Conservation (phyloP, 148 eudicot genomes). For the Rhododendron ovatum region DNA sequence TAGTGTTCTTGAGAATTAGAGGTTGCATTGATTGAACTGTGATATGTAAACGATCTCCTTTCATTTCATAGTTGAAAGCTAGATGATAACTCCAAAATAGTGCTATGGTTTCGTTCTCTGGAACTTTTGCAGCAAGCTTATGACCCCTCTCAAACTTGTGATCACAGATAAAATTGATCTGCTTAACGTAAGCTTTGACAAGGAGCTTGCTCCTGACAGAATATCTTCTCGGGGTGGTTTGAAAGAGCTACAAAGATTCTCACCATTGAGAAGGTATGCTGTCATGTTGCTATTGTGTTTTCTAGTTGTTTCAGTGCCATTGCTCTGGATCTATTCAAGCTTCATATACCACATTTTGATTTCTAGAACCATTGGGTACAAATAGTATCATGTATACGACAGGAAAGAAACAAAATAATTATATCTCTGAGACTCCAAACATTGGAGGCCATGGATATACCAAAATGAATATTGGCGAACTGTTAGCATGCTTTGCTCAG, state of each 20-base stretch:
- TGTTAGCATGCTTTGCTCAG: neutral
- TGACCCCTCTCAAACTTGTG: neutral
- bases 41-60: neutral
- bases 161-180: conserved; percentile 83
- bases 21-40: neutral
- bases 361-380: neutral
- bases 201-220: conserved; percentile 88
- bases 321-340: neutral
- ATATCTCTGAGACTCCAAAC: neutral
- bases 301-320: neutral
- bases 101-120: neutral
- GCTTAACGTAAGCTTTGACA: conserved; percentile 91
- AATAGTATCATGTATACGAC: neutral
- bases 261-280: conserved; percentile 71
- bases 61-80: neutral
- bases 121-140: conserved; percentile 6
- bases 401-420: neutral
- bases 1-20: neutral
- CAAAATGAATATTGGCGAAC: neutral
- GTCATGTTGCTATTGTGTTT: neutral
- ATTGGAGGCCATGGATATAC: neutral
- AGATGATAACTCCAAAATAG: neutral
- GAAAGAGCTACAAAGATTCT: conserved; percentile 60
- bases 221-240: conserved; percentile 77
- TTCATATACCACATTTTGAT: neutral